Evolutionary conservation across 805 yeast genomes (phyloP), one percentile per base, ranked within the genome.

Genomic region (Diddensiella caesifluorescens): DNA sequence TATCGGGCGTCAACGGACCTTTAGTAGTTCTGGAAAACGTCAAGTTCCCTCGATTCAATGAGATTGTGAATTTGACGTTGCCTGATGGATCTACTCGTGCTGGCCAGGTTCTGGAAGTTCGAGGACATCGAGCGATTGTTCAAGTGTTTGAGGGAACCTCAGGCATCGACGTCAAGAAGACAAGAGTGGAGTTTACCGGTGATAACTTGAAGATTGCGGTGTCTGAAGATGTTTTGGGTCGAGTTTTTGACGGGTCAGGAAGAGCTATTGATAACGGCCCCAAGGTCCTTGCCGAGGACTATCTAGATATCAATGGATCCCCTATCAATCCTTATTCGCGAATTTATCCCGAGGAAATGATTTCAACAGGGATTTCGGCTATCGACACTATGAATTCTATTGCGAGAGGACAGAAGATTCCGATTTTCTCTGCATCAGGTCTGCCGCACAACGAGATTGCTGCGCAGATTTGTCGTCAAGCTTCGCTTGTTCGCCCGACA

Each of bases 331-430:
- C 99, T 41, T 92, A 69, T 65, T 95, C 97, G 33, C 89, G 99
- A 71, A 92, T 92, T 56, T 94, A 94, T 65, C 99, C 99, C 22
- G 98, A 92, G 74, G 99, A 92, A 73, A 92, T 92, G 99, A 92
- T 92, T 57, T 88, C 97, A 40, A 94, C 99, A 15, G 99, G 99
- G 77, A 76, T 92, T 51, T 89, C 97, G 37, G 96, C 98, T 38
- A 92, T 92, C 62, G 99, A 92, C 67, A 89, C 97, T 44, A 92
- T 92, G 98, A 94, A 92, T 70, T 90, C 98, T 33, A 92, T 92
- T 74, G 99, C 99, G 47, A 86, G 99, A 77, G 99, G 99, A 55
- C 99, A 92, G 73, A 92, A 92, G 73, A 92, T 92, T 64, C 99
- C 99, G 42, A 94, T 92, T 65, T 92, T 92, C 72, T 87, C 97